Conservation (phyloP, 208 protist species). For the Crithidia mellificae region DNA sequence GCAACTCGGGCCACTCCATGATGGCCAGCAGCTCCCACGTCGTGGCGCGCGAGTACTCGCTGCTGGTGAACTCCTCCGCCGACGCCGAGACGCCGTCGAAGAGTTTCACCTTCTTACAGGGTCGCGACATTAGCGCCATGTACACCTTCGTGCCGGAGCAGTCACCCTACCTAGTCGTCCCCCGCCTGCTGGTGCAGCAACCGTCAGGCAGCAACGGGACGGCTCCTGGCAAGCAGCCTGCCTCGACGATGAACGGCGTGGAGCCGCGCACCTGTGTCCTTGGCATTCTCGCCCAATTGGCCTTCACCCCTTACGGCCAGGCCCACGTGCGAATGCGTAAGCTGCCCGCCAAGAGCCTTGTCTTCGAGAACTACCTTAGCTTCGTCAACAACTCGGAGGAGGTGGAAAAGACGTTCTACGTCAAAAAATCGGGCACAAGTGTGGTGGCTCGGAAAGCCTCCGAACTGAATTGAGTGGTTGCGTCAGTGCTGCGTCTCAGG, state of each 20-base stretch:
- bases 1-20: conserved; percentile 16
- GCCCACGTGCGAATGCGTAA: conserved; percentile 44
- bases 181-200: conserved; percentile 36
- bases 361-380: conserved; percentile 56
- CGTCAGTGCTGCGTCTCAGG: too few species aligned
- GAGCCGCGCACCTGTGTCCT: conserved; percentile 35
- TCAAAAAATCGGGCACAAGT: conserved; percentile 24
- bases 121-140: conserved; percentile 51
- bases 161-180: conserved; percentile 57
- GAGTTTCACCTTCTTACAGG: conserved; percentile 50
- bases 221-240: conserved; percentile 16
- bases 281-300: conserved; percentile 50
- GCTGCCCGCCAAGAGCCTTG: conserved; percentile 39
- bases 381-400: conserved; percentile 43
- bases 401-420: conserved; percentile 36
- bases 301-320: conserved; percentile 37
- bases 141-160: conserved; percentile 54
- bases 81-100: conserved; percentile 41
- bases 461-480: conserved; percentile 33
- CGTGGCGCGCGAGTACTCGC: conserved; percentile 25
- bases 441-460: conserved; percentile 18
- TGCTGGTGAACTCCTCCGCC: conserved; percentile 38
- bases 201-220: not conserved
- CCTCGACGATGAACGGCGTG: not conserved
- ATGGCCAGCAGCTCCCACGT: conserved; percentile 22